Evolutionary conservation across 441 rosid species (phyloP), one percentile per base, ranked within the genome.

Genomic region (Gossypium davidsonii): DNA sequence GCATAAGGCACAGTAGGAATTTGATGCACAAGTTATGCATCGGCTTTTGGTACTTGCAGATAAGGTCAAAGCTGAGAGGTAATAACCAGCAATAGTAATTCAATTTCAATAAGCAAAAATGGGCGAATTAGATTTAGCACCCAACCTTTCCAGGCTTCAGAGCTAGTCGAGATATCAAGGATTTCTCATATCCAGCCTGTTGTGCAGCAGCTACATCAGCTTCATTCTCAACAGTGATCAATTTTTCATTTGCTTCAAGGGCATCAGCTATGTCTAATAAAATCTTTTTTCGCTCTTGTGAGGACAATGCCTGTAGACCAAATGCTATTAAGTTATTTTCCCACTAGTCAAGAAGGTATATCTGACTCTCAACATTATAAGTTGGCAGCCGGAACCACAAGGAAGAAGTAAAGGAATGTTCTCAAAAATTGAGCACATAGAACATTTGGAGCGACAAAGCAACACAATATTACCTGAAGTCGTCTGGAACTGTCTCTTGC

Each of bases 401-500:
- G 34, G 44, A 34, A 60, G 17, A 62, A 59, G 53, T 56, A 10
- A 39, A 68, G 42, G 17, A 23, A 18, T 42, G 44, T 37, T 62
- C 37, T 58, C 39, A 58, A 52, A 62, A 23, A n/a, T n/a, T 14
- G 28, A 25, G 23, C 63, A 73, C 63, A 44, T 60, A 48, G 51
- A 73, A 70, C 48, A 44, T 52, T 52, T 63, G 63, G 12, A 70
- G 44, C 28, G n/a, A 44, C 67, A 48, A 31, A 59, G 67, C 72
- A 71, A 57, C 56, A 6, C 61, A 34, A 70, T 58, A 72, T 59
- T 82, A 95, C 99, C 98, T 96, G 99, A 82, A 96, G 97, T 78
- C 83, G 82, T 76, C 97, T 88, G 67, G 99, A 90, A 81, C 98
- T 83, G 62, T 96, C 99, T 87, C 97, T 91, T 65, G 99, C 99